Evolutionary conservation across 1,139 yeast species (phyloP), one percentile per base, ranked within the genome.

Genomic region (Citeromyces hawaiiensis): DNA sequence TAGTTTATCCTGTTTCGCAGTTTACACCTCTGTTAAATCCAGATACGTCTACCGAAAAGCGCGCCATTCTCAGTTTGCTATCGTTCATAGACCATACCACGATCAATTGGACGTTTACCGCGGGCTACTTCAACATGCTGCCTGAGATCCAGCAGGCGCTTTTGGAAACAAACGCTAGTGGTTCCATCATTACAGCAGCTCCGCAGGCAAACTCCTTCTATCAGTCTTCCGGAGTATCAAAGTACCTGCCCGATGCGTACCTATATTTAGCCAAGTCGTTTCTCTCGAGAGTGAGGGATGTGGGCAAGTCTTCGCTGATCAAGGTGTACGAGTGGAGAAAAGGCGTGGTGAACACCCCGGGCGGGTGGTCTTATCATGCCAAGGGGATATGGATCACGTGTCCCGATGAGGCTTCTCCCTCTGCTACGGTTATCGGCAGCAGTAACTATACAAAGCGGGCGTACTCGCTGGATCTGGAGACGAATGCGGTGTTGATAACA

Each of bases 311-410:
- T 13, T 51, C 66, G 5, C 52, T 65, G 16, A 74, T 88, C 29
- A 60, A 64, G 13, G 63, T 91, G 33, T 69, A 65, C 42, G 97
- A 91, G 57, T 93, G 98, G 98, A 73, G 74, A 52, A 74, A 72
- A 39, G 98, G 98, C 2, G 62, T 75, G 1, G 95, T 87, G 7
- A 86, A 86, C 51, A 72, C 83, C 10, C 72, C 77, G 0, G 72
- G 66, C 29, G 97, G 98, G 1, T 91, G 98, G 98, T 85, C 96
- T 0, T 91, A 91, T 56, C 99, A 91, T 54, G 98, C 98, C n/a
- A 91, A 91, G 55, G 99, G 99, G 1, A 64, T 87, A 13, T 91
- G 98, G 98, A 61, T 85, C 1, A 68, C 76, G 6, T 70, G 71
- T 6, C 83, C 87, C 0, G 66, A 63, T 6, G 79, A 74, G 42